Evolutionary conservation across 139 green algal genomes (phyloP).

Genomic region (Nannochloris sp.): DNA sequence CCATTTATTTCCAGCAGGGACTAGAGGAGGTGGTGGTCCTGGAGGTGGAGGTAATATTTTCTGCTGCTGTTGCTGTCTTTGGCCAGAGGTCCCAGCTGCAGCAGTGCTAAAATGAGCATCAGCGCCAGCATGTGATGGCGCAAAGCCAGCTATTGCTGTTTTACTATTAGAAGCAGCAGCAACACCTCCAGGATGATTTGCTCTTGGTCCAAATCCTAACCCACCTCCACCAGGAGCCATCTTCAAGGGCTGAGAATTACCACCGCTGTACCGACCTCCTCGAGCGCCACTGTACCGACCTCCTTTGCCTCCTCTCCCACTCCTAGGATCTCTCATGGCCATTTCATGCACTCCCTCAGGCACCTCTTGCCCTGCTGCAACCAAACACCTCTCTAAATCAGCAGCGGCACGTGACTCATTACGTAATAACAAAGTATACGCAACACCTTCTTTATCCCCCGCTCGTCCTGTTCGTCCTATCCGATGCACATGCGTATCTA

Average conservation of each 20-base stretch:
- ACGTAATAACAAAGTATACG: slow-evolving; percentile 73
- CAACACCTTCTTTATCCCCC: slow-evolving; percentile 85
- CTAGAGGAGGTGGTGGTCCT: background rate
- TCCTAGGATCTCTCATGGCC: slow-evolving; percentile 45
- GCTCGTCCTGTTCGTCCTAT: slow-evolving; percentile 90
- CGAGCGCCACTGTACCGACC: slow-evolving; percentile 15
- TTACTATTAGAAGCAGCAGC: background rate
- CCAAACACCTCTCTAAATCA: slow-evolving; percentile 62
- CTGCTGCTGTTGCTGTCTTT: background rate
- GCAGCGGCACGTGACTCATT: slow-evolving; percentile 40
- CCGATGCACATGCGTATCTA: slow-evolving; percentile 87
- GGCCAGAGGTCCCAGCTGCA: background rate
- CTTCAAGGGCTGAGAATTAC: too few species aligned
- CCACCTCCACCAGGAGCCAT: slow-evolving; percentile 47
- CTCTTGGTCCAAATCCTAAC: slow-evolving; percentile 51
- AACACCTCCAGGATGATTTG: background rate
- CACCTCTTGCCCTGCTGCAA: slow-evolving; percentile 66
- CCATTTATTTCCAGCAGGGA: background rate
- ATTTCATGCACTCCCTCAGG: slow-evolving; percentile 53
- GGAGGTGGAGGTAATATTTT: background rate
- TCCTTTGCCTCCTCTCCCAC: background rate
- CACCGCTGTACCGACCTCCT: background rate
- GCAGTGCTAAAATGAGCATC: slow-evolving; percentile 19
- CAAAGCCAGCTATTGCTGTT: slow-evolving; percentile 2
- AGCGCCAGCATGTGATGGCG: slow-evolving; percentile 5